These are phyloP conservation scores for Ramaria sp. DNA, from an alignment of 768 basidiomycete genomes.

Conservation along the genomic window DNA sequence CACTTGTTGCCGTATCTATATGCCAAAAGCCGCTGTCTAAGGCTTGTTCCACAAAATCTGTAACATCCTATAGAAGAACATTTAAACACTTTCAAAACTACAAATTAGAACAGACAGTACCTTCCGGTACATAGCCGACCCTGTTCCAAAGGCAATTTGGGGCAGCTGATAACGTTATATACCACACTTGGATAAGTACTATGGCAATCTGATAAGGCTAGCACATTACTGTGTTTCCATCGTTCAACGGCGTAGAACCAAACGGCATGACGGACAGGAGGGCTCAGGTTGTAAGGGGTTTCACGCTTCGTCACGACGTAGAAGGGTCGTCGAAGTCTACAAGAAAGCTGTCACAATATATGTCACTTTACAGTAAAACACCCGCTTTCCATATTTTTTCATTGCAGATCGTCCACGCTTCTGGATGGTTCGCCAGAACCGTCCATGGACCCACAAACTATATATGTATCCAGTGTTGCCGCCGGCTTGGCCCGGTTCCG, in stretches of 20 bases:
- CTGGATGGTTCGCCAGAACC: no score
- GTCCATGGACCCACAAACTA: no score
- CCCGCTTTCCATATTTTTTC: no score
- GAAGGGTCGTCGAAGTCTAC: no score
- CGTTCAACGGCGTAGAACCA: neutral
- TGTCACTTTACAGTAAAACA: no score
- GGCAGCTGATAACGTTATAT: neutral
- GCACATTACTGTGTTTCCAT: neutral
- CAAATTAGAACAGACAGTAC: neutral
- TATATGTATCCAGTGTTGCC: no score
- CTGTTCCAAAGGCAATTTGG: neutral
- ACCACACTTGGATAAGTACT: neutral
- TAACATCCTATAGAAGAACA: constrained; percentile 35
- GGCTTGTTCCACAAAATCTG: constrained; percentile 44
- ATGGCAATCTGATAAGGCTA: neutral
- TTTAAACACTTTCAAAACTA: neutral
- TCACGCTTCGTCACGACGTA: no score
- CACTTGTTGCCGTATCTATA: constrained; percentile 40
- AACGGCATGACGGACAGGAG: neutral
- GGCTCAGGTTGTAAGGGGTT: no score
- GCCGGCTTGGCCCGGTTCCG: no score
- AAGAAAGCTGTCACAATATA: no score
- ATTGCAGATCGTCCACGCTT: no score
- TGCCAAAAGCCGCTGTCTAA: constrained; percentile 52
- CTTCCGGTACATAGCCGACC: neutral